phyloP scores from a whole-genome alignment of 2,329 filamentous ascomycete species.

The Trichoderma koningiopsis region DNA sequence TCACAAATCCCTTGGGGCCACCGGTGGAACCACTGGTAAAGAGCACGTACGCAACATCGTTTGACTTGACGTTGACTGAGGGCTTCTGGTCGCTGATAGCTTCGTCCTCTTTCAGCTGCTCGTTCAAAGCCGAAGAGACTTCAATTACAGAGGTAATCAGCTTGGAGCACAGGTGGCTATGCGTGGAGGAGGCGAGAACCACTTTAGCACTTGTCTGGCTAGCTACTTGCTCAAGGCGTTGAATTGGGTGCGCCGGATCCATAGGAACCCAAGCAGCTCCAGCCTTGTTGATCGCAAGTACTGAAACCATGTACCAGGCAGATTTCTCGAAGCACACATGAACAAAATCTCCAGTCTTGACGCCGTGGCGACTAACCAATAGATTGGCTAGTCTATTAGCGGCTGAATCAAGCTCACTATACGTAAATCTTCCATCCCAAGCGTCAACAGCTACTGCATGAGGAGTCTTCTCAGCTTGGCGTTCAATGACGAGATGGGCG shows the following conservation, averaged over 20 bases:
- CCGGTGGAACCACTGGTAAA: slow-evolving; percentile 35
- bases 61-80: slow-evolving; percentile 26
- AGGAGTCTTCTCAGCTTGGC: neutral
- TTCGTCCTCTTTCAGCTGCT: neutral
- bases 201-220: slow-evolving; percentile 6
- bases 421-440: slow-evolving; percentile 31
- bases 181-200: neutral
- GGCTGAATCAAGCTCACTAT: slow-evolving; percentile 26
- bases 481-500: slow-evolving; percentile 6
- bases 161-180: slow-evolving; percentile 25
- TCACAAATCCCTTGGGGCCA: slow-evolving; percentile 30
- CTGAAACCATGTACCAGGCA: slow-evolving; percentile 27
- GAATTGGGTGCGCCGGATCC: slow-evolving; percentile 22
- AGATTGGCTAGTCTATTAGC: slow-evolving; percentile 21
- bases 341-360: slow-evolving; percentile 32
- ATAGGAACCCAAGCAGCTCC: slow-evolving; percentile 28
- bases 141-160: slow-evolving; percentile 4
- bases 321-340: slow-evolving; percentile 30
- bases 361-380: slow-evolving; percentile 25
- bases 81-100: slow-evolving; percentile 31
- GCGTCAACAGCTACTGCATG: slow-evolving; percentile 24
- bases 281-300: slow-evolving; percentile 24
- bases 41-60: slow-evolving; percentile 30
- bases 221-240: slow-evolving; percentile 7
- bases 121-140: neutral